Percentiles rank a stretch among this genome's conserved stretches.
Evolutionary conservation across 768 basidiomycete species (phyloP).

Genomic region (Russula olivacea): DNA sequence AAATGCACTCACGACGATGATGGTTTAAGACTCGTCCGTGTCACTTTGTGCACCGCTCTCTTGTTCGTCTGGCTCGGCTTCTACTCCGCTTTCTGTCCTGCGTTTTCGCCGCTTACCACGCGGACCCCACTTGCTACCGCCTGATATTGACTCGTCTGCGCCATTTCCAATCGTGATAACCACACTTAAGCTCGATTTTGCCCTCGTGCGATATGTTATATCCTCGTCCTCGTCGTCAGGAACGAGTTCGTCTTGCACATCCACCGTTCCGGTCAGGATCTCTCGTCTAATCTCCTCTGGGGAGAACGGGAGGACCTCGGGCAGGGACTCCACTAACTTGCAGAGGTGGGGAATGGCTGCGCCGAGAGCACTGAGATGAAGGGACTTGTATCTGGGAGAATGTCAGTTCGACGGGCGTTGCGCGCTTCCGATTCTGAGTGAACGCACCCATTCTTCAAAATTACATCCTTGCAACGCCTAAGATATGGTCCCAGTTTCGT

Average conservation of each 20-base stretch:
- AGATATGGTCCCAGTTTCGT: conserved; percentile 68
- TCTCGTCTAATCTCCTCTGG: conserved; percentile 56
- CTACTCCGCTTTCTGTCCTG: not conserved
- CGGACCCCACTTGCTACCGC: conserved; percentile 22
- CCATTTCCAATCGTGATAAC: conserved; percentile 57
- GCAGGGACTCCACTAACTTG: conserved; percentile 63
- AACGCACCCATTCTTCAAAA: conserved; percentile 66
- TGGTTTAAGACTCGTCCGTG: not conserved
- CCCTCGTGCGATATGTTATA: conserved; percentile 53
- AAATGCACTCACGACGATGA: not conserved
- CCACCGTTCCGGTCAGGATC: conserved; percentile 61
- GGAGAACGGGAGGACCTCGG: conserved; percentile 62
- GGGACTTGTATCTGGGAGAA: conserved; percentile 53
- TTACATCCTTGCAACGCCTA: conserved; percentile 65
- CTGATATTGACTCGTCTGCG: conserved; percentile 37
- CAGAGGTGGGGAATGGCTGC: conserved; percentile 83
- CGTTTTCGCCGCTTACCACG: conserved; percentile 24
- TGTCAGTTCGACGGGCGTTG: conserved; percentile 1
- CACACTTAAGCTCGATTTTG: conserved; percentile 63
- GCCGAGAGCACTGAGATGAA: conserved; percentile 78
- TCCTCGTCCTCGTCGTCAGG: conserved; percentile 73
- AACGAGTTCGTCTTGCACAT: conserved; percentile 72
- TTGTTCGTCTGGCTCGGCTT: not conserved
- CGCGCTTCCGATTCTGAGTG: not conserved
- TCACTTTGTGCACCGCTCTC: conserved; percentile 4